A percentile compares a stretch with the other conserved stretches of the same genome.
phyloP scores from a whole-genome alignment of 176 grass and related monocot species.

The Hsuehochloa calcarea region DNA sequence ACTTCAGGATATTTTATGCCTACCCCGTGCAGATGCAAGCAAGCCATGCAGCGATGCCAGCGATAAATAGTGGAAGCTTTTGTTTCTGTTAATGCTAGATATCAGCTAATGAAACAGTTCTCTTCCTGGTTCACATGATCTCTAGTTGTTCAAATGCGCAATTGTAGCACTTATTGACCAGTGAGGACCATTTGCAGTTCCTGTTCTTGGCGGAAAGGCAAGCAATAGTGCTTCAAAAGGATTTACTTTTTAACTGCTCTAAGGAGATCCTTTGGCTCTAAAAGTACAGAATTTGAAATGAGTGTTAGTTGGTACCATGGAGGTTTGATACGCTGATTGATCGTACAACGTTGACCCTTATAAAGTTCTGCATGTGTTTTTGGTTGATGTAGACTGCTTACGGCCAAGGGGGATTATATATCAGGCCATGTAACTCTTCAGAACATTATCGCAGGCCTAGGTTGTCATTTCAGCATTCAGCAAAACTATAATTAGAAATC shows the following conservation, averaged over 20 bases:
- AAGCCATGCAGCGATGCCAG: constrained; percentile 17
- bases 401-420: constrained; percentile 37
- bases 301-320: constrained; percentile 29
- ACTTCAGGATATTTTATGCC: constrained; percentile 31
- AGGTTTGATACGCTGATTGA: constrained; percentile 47
- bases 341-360: constrained; percentile 39
- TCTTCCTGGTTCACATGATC: constrained; percentile 47
- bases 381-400: constrained; percentile 53
- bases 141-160: constrained; percentile 25
- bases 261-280: constrained; percentile 41
- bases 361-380: constrained; percentile 46
- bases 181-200: constrained; percentile 46
- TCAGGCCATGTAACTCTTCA: constrained; percentile 46
- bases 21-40: constrained; percentile 48
- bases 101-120: constrained; percentile 51
- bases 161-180: constrained; percentile 17
- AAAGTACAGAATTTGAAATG: constrained; percentile 43
- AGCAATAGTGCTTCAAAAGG: constrained; percentile 48
- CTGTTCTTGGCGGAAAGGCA: constrained; percentile 52
- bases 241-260: constrained; percentile 57
- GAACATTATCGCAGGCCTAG: constrained; percentile 36
- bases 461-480: constrained; percentile 37
- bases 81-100: constrained; percentile 40
- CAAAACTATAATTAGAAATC: not conserved
- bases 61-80: constrained; percentile 42